phyloP scores from a whole-genome alignment of 179 eudicot genomes.

The Corrigiola litoralis region DNA sequence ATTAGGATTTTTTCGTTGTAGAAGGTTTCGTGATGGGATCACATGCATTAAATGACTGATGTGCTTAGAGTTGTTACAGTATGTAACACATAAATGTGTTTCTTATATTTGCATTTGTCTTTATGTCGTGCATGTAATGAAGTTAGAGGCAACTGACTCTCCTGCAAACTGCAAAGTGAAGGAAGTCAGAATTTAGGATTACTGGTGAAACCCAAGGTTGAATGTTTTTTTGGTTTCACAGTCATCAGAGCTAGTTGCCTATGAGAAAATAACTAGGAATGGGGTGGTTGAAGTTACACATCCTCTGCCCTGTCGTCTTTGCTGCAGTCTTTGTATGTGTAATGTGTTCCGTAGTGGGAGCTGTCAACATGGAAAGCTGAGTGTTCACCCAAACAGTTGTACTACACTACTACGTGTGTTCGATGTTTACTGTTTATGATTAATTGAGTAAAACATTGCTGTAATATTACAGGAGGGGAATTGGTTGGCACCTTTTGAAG shows the following conservation, averaged over 20 bases:
- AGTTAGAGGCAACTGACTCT: not conserved
- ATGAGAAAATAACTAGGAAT: not conserved
- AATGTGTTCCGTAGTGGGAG: not conserved
- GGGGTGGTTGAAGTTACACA: not conserved
- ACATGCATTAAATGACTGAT: not conserved
- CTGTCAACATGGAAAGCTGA: no score
- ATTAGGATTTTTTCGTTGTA: not conserved
- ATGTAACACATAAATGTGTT: not conserved
- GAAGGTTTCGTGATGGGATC: not conserved
- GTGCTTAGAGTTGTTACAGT: not conserved
- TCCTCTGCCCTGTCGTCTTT: not conserved
- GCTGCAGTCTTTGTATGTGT: not conserved
- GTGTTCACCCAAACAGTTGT: no score
- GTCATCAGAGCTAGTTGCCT: not conserved
- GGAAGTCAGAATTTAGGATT: not conserved
- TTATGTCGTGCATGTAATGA: not conserved
- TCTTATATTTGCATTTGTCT: no score
- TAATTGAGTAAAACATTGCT: constrained; percentile 8
- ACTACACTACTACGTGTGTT: not conserved
- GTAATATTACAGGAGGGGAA: constrained; percentile 64
- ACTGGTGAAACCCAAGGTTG: not conserved
- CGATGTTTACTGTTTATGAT: not conserved
- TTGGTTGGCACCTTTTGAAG: constrained; percentile 94
- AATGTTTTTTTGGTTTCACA: not conserved
- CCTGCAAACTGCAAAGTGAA: not conserved